phyloP scores from a whole-genome alignment of 768 basidiomycete genomes.

The Chalciporus chontae region DNA sequence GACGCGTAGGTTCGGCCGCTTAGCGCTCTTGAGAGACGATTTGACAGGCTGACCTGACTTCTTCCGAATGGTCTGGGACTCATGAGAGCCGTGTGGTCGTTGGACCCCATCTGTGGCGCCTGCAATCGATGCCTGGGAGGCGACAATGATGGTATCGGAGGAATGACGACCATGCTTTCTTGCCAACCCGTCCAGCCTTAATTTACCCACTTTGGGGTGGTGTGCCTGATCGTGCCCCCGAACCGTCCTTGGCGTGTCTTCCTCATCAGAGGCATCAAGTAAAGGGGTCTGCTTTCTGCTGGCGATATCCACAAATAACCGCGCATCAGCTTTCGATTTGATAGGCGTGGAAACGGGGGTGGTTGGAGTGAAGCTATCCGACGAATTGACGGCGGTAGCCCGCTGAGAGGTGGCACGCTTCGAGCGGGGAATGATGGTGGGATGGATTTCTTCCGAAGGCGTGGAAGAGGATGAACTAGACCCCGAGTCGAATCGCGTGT shows the following conservation, averaged over 20 bases:
- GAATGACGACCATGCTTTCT: constrained; percentile 19
- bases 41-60: constrained; percentile 94
- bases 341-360: constrained; percentile 39
- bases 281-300: constrained; percentile 9
- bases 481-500: constrained; percentile 22
- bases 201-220: constrained; percentile 18
- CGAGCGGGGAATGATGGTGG: constrained; percentile 36
- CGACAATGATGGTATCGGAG: constrained; percentile 17
- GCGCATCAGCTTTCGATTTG: constrained; percentile 11
- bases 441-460: constrained; percentile 34
- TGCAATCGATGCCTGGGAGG: not conserved
- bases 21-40: constrained; percentile 78
- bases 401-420: constrained; percentile 35
- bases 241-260: constrained; percentile 18
- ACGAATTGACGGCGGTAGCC: constrained; percentile 15
- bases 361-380: constrained; percentile 37
- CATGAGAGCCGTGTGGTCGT: constrained; percentile 9
- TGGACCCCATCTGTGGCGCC: not conserved
- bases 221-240: constrained; percentile 24
- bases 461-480: constrained; percentile 37
- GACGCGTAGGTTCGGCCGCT: constrained; percentile 52
- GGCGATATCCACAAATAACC: constrained; percentile 14
- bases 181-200: constrained; percentile 23
- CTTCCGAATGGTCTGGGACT: constrained; percentile 63
- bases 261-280: constrained; percentile 32